Base-by-base conservation (phyloP, 352 stramenopile species). In the Peronospora farinosa region DNA sequence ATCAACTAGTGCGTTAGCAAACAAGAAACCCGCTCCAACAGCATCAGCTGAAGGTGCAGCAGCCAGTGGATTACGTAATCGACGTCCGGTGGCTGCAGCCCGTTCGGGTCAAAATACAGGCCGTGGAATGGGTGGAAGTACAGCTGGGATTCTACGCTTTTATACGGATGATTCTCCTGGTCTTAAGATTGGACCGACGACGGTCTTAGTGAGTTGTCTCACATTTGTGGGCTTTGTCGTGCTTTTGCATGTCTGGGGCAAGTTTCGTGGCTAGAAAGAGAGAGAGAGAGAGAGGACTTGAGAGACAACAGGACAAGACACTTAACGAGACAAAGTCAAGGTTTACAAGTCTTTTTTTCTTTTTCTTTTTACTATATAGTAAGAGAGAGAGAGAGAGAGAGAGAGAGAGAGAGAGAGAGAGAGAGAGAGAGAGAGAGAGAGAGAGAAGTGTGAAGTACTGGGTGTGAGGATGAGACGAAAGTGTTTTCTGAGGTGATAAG, bases 141-240 rank as follows among this genome's bases (percentile, higher is more conserved):
- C 57, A 59, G 88, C 89, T 46, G 95, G 95, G 55, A 98, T 98
- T 77, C 71, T 98, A 63, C 89, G 95, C 70, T 98, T 98, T 74
- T 98, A 98, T 74, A 97, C 92, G 46, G 92, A 98, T 72, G 95
- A 98, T 72, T 97, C 91, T 53, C 92, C 95, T 16, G 93, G 95
- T 47, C 73, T 98, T 44, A 96, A 97, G 76, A 94, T 98, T 54
- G 92, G 92, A 55, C 95, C 95, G 32, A 98, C 91, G 40, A 96
- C 90, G 15, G 92, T 98, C 60, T 80, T 98, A 57, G 89, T 98
- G 39, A 84, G 91, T 47, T 97, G 85, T 60, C 76, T 98, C 51
- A 83, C 90, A 48, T 98, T 98, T 67, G 93, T 98, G 45, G 95
- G 92, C 52, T 92, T 97, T 51, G 95, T 98, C 40, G 95, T 98